Base-by-base conservation (phyloP, 495 filamentous ascomycete genomes). In the Penicillium psychrofluorescens region DNA sequence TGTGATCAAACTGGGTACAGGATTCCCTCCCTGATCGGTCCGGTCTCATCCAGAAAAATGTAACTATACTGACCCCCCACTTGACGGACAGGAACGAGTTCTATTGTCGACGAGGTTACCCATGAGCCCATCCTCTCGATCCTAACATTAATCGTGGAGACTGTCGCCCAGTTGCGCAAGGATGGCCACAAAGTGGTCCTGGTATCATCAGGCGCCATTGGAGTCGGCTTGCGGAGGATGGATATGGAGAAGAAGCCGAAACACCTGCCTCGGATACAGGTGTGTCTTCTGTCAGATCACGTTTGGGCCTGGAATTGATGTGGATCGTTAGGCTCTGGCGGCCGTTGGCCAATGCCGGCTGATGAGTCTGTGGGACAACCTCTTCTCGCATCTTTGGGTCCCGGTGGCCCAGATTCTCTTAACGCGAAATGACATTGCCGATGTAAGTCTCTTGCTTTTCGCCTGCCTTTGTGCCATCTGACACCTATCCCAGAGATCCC, bases 201-300 rank as follows among this genome's bases (percentile, higher is more conserved):
- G 52, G 94, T 97, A 41, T 97, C 92, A 8, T 97, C 92, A 0
- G 92, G 92, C 38, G 92, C 92, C 57, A 95, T 98, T 62, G 92
- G 90, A 31, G 86, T 97, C 48, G 92, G 89, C 11, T 71, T 98
- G 41, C 76, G 85, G 46, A 77, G 89, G 42, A 92, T 97, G 85
- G 79, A 95, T 62, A 74, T 95, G 22, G 81, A 88, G n/a, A 83
- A 84, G 52, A 77, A 88, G 49, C 94, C 92, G 5, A 95, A 91
- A 51, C 79, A 91, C 60, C 72, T 98, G 30, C 83, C 94, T 8
- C 79, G 84, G 50, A 77, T 91, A 51, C 92, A 92, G 72, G 85
- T 81, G 66, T 38, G 36, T 41, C 16, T 12, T 27, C n/a, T 16
- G 8, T 34, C 27, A 11, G 7, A 34, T 34, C n/a, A 12, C 7